Base-by-base conservation (phyloP, 495 filamentous ascomycete species). In the Trichoderma reesei region DNA sequence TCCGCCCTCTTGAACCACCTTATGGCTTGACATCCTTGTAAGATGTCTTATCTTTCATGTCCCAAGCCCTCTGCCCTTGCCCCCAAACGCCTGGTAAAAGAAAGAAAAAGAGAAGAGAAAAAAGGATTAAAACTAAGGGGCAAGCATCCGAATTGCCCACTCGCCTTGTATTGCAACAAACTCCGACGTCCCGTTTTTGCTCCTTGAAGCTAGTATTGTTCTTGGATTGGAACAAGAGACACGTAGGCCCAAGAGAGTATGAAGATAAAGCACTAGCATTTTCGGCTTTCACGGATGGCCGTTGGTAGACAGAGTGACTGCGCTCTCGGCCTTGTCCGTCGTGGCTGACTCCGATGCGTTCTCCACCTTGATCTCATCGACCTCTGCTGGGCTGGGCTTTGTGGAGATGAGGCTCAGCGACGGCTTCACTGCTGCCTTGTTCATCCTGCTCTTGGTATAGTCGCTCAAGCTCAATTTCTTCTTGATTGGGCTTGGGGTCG, bases 401-500 rank as follows among this genome's bases (percentile, higher is more conserved):
- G 63, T 31, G 13, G 51, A 38, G n/a, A 38, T 70, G 10, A 34
- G 14, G 9, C 51, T 16, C 10, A 56, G 26, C 69, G n/a, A 68
- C 36, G 9, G 74, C 71, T 54, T 79, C 76, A 31, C 74, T 26
- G 68, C 74, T n/a, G 75, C 73, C 59, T 76, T 79, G 48, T 79
- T 80, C 69, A 75, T 82, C 65, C 80, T 73, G 66, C 78, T 83
- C 63, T 80, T 82, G 60, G 75, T 82, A 64, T 90, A 91, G 68
- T 90, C 88, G 71, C 86, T 86, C n/a, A 90, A 69, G 67, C 85
- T 91, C 42, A 91, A 68, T 68, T 86, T 87, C 76, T 90, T 91
- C 74, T 85, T 84, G 42, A 82, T 74, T 8, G 88, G 88, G 62
- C 82, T 87, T 3, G 85, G 82, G 18, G 77, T 77, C 14, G 80